Base-by-base conservation (phyloP, 148 eudicot species). In the Polygonum aviculare region DNA sequence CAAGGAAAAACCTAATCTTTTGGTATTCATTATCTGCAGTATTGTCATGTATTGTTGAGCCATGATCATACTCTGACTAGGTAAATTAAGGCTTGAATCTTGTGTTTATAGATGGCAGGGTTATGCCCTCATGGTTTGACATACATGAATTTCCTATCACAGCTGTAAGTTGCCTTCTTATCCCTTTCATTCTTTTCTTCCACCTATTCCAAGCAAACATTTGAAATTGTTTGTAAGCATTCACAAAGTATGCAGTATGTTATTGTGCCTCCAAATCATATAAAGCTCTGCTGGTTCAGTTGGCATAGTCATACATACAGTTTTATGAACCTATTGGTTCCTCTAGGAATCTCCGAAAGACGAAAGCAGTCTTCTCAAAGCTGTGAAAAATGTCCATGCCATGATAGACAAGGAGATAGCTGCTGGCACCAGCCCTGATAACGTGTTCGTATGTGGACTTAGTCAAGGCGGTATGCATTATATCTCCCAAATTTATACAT, bases 101-200 rank as follows among this genome's bases (percentile, higher is more conserved):
- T 44, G 75, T 72, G 52, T 86, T 74, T 88, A 82, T 72, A 93
- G 98, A 87, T 87, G 97, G 98, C 65, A 78, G 82, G 75, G 88
- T 90, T 77, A 90, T 91, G 94, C 94, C 97, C 77, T 93, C 98
- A 45, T 91, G 98, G 98, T 93, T 91, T 77, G 94, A 91, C 84
- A 77, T 93, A 78, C 94, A 74, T 71, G 97, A 93, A 83, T 82
- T 93, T 78, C 98, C 98, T 15, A 85, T 93, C 49, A 86, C 93
- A 0, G 84, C 90, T 77, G 98, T 93, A 90, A 90, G 97, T 84
- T 77, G 57, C 62, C 67, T 18, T 67, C 76, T 70, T 82, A 2
- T 72, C 52, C 48, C 41, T 76, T 21, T 36, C 69, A 44, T 44
- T 5, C 3, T 15, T 26, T 26, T 35, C 7, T 11, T 5, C 41